These are phyloP conservation scores for Colletotrichum agaves DNA, from an alignment of 2,329 filamentous ascomycete species.

Conservation along the genomic window DNA sequence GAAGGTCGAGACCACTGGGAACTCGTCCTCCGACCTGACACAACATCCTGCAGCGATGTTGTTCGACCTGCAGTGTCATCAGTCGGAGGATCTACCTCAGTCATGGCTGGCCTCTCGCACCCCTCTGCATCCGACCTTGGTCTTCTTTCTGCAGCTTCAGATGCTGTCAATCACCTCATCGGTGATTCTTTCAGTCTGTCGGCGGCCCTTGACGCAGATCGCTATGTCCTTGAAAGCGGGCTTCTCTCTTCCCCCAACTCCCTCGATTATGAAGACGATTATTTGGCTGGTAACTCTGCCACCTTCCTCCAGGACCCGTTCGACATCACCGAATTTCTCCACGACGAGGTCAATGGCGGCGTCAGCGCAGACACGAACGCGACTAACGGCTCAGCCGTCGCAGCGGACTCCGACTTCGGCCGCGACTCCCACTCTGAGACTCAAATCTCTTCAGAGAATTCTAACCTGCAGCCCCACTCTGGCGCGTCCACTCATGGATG, in stretches of 20 bases:
- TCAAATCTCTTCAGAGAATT: constrained; percentile 71
- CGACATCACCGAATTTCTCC: constrained; percentile 66
- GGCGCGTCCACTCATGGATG: constrained; percentile 79
- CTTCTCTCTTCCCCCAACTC: constrained; percentile 79
- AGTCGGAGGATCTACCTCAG: constrained; percentile 75
- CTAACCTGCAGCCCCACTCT: constrained; percentile 78
- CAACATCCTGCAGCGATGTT: constrained; percentile 99
- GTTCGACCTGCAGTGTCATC: constrained; percentile 99
- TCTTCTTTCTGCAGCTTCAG: constrained; percentile 64
- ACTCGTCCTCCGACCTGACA: constrained; percentile 82
- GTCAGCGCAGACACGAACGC: constrained; percentile 59
- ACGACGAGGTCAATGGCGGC: constrained; percentile 59
- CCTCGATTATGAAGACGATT: constrained; percentile 73
- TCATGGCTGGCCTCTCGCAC: constrained; percentile 57
- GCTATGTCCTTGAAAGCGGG: constrained; percentile 80
- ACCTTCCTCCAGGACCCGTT: constrained; percentile 58
- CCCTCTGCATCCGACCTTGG: constrained; percentile 52
- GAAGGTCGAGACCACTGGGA: constrained; percentile 41
- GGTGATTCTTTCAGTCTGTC: constrained; percentile 75
- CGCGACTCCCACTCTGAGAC: constrained; percentile 67
- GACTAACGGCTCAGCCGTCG: constrained; percentile 60
- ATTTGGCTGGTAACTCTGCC: constrained; percentile 71
- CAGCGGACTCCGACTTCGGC: constrained; percentile 63
- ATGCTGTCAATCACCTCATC: constrained; percentile 74
- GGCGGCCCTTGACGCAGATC: constrained; percentile 77